A percentile compares a stretch with the other conserved stretches of the same genome.
Evolutionary conservation across 2,329 filamentous ascomycete species (phyloP).

Genomic region (Eutypella sp.): DNA sequence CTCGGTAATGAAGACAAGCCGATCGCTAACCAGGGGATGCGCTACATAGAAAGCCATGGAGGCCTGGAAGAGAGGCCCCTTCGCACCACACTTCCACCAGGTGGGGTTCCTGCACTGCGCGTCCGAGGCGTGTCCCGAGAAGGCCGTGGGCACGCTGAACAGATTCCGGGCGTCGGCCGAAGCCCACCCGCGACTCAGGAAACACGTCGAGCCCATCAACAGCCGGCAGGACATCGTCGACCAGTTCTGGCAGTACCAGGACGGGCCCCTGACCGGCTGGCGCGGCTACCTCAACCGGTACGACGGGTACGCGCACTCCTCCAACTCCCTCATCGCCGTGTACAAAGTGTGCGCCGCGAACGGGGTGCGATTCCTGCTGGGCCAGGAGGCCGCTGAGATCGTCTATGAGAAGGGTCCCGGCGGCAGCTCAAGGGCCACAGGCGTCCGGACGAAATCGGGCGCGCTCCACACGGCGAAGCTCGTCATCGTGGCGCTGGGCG

Average conservation of each 20-base stretch:
- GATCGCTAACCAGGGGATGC: not conserved
- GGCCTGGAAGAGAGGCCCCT: constrained; percentile 45
- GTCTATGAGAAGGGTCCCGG: not conserved
- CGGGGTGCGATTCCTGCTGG: constrained; percentile 32
- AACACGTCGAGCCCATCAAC: constrained; percentile 34
- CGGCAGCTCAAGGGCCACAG: constrained; percentile 8
- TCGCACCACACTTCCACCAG: constrained; percentile 45
- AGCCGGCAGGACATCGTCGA: constrained; percentile 32
- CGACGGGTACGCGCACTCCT: constrained; percentile 53
- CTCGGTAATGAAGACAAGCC: not conserved
- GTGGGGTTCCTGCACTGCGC: constrained; percentile 45
- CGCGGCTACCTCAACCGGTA: constrained; percentile 54
- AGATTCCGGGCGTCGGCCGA: constrained; percentile 36
- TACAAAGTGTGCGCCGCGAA: constrained; percentile 34
- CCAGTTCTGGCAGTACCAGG: not conserved
- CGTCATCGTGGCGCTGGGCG: constrained; percentile 49
- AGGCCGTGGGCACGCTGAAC: constrained; percentile 41
- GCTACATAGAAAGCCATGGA: constrained; percentile 38
- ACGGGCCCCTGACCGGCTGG: constrained; percentile 33
- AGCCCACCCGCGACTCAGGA: constrained; percentile 33
- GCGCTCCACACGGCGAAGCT: constrained; percentile 28
- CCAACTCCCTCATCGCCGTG: constrained; percentile 43
- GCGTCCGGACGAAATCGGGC: constrained; percentile 20
- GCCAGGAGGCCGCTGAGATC: constrained; percentile 27
- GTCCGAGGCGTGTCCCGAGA: constrained; percentile 40